Evolutionary conservation across 805 yeast genomes (phyloP), one percentile per base, ranked within the genome.

Genomic region (Saccharomycopsis schoenii): DNA sequence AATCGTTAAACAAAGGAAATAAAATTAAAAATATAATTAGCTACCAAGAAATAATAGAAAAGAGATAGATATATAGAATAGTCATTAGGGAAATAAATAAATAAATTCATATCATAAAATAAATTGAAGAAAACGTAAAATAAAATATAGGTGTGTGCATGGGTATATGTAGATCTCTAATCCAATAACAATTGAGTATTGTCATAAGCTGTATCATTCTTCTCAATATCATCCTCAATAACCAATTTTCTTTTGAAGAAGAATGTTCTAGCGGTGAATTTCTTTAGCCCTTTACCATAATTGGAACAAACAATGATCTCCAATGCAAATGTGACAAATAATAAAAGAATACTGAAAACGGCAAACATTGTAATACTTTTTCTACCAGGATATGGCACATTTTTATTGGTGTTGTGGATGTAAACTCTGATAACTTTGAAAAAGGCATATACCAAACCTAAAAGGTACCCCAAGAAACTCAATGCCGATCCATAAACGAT

Each of bases 311-410:
- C 62, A 17, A 36, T 19, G 8, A 59, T 43, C 17, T 58, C 55
- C 15, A 62, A 57, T 17, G 14, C 55, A 10, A 61, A n/a, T 9
- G 64, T 58, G 4, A 50, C 17, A 37, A 64, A 58, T 42, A 76
- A 65, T 24, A 76, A 67, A 2, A 73, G 61, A 19, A 74, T 62
- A 1, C 76, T 70, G 34, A 76, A 67, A 12, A 71, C 71, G 1
- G 77, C 78, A 64, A 76, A 76, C 1, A 73, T 62, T 4, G 75
- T 66, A 14, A 76, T 67, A 19, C 78, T 75, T 51, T 70, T 73
- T 56, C 77, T 66, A 2, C 79, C 79, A 0, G 77, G 77, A 65
- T 75, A 76, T 60, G 75, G 74, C 19, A 29, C 19, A 4, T 64
- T 55, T 8, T 55, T 65, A 2, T 77, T 76, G 12, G 77, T 68